Evolutionary conservation across 257 asterid genomes (phyloP).

Genomic region (Nicotiana otophora): DNA sequence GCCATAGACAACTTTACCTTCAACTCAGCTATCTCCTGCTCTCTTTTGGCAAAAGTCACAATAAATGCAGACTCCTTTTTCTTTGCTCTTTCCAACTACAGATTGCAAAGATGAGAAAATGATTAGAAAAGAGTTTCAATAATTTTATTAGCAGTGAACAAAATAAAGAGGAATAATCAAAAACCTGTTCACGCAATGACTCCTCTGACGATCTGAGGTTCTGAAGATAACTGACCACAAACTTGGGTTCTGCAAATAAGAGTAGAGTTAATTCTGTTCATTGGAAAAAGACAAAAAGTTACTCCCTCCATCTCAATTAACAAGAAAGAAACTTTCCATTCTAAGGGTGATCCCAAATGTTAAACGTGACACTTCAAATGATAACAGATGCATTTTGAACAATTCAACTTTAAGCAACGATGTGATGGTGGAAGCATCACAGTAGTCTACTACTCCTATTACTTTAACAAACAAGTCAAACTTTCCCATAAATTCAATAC

Average conservation of each 20-base stretch:
- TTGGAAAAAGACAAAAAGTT: background rate
- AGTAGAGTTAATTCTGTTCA: slow-evolving; percentile 3
- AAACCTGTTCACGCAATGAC: slow-evolving; percentile 88
- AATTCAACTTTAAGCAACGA: background rate
- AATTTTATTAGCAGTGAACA: background rate
- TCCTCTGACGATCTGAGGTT: slow-evolving; percentile 84
- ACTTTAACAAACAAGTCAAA: background rate
- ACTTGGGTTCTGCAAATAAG: slow-evolving; percentile 51
- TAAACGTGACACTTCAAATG: background rate
- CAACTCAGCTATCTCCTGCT: slow-evolving; percentile 98
- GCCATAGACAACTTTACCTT: slow-evolving; percentile 44
- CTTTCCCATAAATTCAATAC: background rate
- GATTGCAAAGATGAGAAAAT: slow-evolving; percentile 19
- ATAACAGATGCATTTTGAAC: background rate
- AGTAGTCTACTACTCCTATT: background rate
- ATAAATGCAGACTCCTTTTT: slow-evolving; percentile 96
- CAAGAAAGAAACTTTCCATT: background rate
- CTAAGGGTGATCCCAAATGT: background rate
- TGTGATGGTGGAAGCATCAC: background rate
- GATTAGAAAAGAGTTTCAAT: background rate
- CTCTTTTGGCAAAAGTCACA: slow-evolving; percentile 93
- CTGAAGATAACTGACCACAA: slow-evolving; percentile 62
- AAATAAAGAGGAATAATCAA: background rate
- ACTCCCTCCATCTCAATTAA: background rate
- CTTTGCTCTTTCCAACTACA: slow-evolving; percentile 86